phyloP scores from a whole-genome alignment of 1,284 basidiomycete genomes.

The Rhodotorula mucilaginosa region DNA sequence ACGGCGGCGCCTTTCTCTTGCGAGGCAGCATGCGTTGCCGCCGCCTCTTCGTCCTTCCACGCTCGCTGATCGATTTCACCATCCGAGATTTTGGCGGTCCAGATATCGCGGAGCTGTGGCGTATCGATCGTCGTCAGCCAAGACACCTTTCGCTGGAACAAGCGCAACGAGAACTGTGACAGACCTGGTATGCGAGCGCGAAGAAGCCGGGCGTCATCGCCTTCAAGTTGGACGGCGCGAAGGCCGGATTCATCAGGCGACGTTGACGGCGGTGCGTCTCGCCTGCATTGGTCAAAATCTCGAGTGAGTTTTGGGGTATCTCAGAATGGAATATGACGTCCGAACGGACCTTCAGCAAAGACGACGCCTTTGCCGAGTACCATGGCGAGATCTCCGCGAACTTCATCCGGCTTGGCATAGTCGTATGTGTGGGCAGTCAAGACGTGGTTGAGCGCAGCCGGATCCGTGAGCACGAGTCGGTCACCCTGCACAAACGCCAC shows the following conservation, averaged over 20 bases:
- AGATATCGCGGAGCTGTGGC: slow-evolving; percentile 25
- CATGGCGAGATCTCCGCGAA: slow-evolving; percentile 56
- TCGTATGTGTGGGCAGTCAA: slow-evolving; percentile 58
- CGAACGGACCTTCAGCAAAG: slow-evolving; percentile 51
- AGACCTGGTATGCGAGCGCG: slow-evolving; percentile 57
- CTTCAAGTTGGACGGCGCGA: slow-evolving; percentile 58
- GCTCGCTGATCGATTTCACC: slow-evolving; percentile 8
- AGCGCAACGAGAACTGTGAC: too few relatives aligned
- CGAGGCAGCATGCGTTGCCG: slow-evolving; percentile 4
- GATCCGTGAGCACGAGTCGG: slow-evolving; percentile 63
- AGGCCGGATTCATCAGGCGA: slow-evolving; percentile 55
- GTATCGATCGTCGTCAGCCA: too few relatives aligned
- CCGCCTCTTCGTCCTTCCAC: slow-evolving; percentile 28
- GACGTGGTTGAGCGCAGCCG: slow-evolving; percentile 62
- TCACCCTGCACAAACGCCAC: slow-evolving; percentile 15
- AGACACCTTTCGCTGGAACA: too few relatives aligned
- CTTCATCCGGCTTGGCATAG: slow-evolving; percentile 65
- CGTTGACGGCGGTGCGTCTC: slow-evolving; percentile 41
- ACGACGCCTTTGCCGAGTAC: slow-evolving; percentile 47
- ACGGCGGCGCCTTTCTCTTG: slow-evolving; percentile 23
- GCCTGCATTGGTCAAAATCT: slow-evolving; percentile 11
- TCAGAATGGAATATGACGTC: background rate
- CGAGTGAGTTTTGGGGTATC: background rate
- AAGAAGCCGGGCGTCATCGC: slow-evolving; percentile 63
- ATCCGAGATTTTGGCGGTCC: background rate